Conservation (phyloP, 768 basidiomycete genomes). For the Thelephora ganbajun region DNA sequence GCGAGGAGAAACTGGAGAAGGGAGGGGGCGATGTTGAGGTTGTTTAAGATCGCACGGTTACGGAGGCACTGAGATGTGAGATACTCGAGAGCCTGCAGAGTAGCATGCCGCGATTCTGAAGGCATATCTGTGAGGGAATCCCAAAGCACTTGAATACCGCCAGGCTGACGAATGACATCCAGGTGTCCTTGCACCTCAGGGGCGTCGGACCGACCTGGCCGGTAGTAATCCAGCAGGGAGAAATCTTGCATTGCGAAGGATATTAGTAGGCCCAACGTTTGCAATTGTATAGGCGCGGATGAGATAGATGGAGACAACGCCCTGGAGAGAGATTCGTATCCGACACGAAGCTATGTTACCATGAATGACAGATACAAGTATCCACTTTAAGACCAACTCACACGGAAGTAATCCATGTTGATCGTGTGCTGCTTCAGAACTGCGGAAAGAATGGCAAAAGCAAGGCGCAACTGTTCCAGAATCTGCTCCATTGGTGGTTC, state of each 20-base stretch:
- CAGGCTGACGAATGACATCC: constrained; percentile 42
- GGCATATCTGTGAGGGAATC: constrained; percentile 27
- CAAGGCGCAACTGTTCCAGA: constrained; percentile 41
- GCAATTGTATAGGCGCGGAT: constrained; percentile 32
- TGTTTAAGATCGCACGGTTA: constrained; percentile 56
- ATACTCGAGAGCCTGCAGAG: constrained; percentile 50
- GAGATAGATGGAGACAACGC: constrained; percentile 41
- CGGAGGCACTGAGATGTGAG: constrained; percentile 48
- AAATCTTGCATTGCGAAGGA: constrained; percentile 57
- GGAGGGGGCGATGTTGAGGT: constrained; percentile 36
- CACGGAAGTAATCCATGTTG: constrained; percentile 57
- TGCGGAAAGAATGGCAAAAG: constrained; percentile 51
- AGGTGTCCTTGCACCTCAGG: constrained; percentile 27
- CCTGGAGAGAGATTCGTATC: constrained; percentile 48
- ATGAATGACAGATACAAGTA: background rate
- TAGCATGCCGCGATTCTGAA: constrained; percentile 30
- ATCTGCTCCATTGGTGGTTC: constrained; percentile 23
- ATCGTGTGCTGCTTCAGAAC: constrained; percentile 39
- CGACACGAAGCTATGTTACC: constrained; percentile 34
- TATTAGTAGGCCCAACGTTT: constrained; percentile 53
- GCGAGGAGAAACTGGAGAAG: constrained; percentile 35
- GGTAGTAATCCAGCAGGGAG: constrained; percentile 33
- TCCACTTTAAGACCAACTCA: constrained; percentile 18
- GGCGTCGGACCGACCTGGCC: constrained; percentile 6
- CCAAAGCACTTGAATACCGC: constrained; percentile 49